These are phyloP conservation scores for Colletotrichum tamarilloi DNA, from an alignment of 2,329 filamentous ascomycete genomes.

Conservation along the genomic window DNA sequence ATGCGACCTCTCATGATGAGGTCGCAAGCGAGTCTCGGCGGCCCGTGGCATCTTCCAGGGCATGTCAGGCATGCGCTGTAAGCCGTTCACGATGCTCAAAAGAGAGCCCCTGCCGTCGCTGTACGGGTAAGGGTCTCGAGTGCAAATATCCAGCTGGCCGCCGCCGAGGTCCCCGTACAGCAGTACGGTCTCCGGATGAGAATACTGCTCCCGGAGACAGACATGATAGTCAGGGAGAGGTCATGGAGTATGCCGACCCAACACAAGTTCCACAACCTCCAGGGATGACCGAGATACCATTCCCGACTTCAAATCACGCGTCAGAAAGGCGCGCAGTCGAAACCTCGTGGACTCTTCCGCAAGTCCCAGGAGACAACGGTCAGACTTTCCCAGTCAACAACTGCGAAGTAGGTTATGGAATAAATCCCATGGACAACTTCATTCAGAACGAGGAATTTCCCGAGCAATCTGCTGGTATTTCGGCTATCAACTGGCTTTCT, in stretches of 20 bases:
- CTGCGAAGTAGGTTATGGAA: background rate
- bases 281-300: no score
- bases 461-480: constrained; percentile 4
- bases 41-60: background rate
- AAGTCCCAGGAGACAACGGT: background rate
- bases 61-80: constrained; percentile 31
- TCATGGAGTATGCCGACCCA: no score
- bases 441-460: background rate
- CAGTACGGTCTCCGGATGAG: background rate
- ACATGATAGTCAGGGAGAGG: no score
- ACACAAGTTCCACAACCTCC: background rate
- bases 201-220: no score
- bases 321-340: background rate
- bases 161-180: constrained; percentile 3
- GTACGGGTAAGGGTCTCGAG: constrained; percentile 8
- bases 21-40: background rate
- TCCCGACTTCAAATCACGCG: no score
- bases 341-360: background rate
- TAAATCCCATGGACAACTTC: background rate
- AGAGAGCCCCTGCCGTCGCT: constrained; percentile 29
- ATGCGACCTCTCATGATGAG: constrained; percentile 18
- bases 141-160: constrained; percentile 28
- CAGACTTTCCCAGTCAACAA: background rate
- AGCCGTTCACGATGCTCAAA: constrained; percentile 31
- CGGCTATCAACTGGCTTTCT: constrained; percentile 29